Conservation (phyloP, 257 asterid species). For the Striga asiatica region DNA sequence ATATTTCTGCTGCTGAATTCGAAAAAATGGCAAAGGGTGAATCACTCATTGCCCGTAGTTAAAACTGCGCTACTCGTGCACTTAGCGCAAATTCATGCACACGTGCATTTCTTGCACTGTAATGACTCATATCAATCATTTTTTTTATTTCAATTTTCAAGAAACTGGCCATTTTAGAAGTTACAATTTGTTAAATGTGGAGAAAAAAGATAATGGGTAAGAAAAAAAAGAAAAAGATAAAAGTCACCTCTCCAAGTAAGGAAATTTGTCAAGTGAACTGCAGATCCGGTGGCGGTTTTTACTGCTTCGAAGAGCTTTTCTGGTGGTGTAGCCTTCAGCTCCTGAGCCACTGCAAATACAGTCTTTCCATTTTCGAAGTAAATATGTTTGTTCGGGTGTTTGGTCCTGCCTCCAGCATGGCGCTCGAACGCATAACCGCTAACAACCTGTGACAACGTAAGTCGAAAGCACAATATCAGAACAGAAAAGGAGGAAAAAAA, state of each 20-base stretch:
- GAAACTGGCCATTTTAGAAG: too few relatives aligned
- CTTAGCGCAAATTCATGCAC: too few relatives aligned
- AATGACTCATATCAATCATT: too few relatives aligned
- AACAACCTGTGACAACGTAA: slow-evolving; percentile 31
- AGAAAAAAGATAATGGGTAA: too few relatives aligned
- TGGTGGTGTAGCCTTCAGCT: slow-evolving; percentile 57
- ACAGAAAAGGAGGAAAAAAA: too few relatives aligned
- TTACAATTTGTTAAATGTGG: neutral
- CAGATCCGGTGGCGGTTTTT: slow-evolving; percentile 45
- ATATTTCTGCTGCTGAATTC: too few relatives aligned
- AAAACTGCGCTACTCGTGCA: too few relatives aligned
- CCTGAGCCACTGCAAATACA: slow-evolving; percentile 59
- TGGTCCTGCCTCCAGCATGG: slow-evolving; percentile 75
- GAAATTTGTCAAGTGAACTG: slow-evolving; percentile 48
- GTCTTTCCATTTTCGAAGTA: slow-evolving; percentile 69
- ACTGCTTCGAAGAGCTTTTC: slow-evolving; percentile 48
- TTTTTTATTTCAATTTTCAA: too few relatives aligned
- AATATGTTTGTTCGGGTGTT: slow-evolving; percentile 76
- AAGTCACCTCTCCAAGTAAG: slow-evolving; percentile 62
- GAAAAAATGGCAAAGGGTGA: too few relatives aligned
- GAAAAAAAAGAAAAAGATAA: neutral
- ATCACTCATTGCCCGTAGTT: too few relatives aligned
- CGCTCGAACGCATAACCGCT: slow-evolving; percentile 72
- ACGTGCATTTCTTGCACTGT: too few relatives aligned
- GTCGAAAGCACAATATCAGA: slow-evolving; percentile 12